A percentile compares a stretch with the other conserved stretches of the same genome.
Evolutionary conservation across 2,329 filamentous ascomycete species (phyloP).

Genomic region (Xylaria sp.): DNA sequence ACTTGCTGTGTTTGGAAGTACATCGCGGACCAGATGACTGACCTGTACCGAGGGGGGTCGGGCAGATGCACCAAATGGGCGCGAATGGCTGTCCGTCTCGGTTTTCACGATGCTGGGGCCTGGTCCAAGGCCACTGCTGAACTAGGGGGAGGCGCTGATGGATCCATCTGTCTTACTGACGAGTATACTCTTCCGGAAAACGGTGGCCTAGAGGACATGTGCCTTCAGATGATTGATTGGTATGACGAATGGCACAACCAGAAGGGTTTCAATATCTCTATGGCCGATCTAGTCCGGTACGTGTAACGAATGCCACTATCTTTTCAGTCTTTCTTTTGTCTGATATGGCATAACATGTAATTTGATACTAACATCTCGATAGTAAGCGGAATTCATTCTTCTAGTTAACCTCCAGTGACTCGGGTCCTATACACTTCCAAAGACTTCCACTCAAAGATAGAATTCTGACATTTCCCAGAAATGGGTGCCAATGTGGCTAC

Average conservation of each 20-base stretch:
- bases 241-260: conserved; percentile 47
- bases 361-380: neutral
- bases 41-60: conserved; percentile 52
- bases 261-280: conserved; percentile 56
- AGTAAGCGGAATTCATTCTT: conserved; percentile 19
- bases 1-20: conserved; percentile 60
- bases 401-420: neutral
- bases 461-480: conserved; percentile 45
- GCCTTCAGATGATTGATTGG: conserved; percentile 53
- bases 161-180: conserved; percentile 57
- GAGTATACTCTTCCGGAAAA: conserved; percentile 57
- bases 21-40: conserved; percentile 54
- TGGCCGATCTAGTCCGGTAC: conserved; percentile 63
- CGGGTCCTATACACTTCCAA: neutral
- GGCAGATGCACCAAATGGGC: conserved; percentile 58
- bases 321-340: neutral
- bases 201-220: conserved; percentile 59
- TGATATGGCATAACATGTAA: neutral
- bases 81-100: conserved; percentile 58
- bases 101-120: conserved; percentile 60
- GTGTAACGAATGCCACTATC: neutral
- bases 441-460: neutral
- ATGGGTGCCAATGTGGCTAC: conserved; percentile 63
- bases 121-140: conserved; percentile 54
- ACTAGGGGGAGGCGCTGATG: conserved; percentile 59